Conservation (phyloP, 2,329 filamentous ascomycete species). For the Cephalotrichum gorgonifer region DNA sequence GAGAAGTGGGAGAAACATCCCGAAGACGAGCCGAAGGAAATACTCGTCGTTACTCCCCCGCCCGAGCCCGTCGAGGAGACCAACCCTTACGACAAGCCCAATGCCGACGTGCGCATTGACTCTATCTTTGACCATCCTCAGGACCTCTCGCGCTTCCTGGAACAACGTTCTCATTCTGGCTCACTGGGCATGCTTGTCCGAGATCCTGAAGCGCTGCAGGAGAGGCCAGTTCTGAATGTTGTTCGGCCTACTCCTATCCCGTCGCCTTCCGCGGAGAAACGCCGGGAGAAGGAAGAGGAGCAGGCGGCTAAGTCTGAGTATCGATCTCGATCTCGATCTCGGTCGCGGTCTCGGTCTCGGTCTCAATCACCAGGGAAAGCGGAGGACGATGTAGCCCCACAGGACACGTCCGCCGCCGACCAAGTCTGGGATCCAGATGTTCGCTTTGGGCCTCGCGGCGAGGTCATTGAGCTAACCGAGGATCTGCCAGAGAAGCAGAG, state of each 20-base stretch:
- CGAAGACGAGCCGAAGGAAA: slow-evolving; percentile 22
- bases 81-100: slow-evolving; percentile 43
- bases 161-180: background rate
- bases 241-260: slow-evolving; percentile 48
- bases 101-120: slow-evolving; percentile 55
- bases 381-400: too few species aligned
- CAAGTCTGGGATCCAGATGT: slow-evolving; percentile 1
- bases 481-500: background rate
- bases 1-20: slow-evolving; percentile 36
- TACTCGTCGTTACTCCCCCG: slow-evolving; percentile 45
- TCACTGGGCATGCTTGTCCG: slow-evolving; percentile 13
- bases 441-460: slow-evolving; percentile 3
- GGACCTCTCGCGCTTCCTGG: slow-evolving; percentile 30
- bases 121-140: slow-evolving; percentile 41
- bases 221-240: slow-evolving; percentile 49
- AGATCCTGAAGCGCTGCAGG: slow-evolving; percentile 43
- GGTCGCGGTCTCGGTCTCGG: background rate
- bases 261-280: slow-evolving; percentile 35
- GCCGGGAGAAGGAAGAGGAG: slow-evolving; percentile 13
- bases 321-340: slow-evolving; percentile 1
- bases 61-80: slow-evolving; percentile 29
- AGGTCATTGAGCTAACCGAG: background rate
- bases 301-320: background rate
- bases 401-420: background rate
- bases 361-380: background rate